These are phyloP conservation scores for Wickerhamiella hasegawae DNA, from an alignment of 805 yeast genomes.

Conservation along the genomic window DNA sequence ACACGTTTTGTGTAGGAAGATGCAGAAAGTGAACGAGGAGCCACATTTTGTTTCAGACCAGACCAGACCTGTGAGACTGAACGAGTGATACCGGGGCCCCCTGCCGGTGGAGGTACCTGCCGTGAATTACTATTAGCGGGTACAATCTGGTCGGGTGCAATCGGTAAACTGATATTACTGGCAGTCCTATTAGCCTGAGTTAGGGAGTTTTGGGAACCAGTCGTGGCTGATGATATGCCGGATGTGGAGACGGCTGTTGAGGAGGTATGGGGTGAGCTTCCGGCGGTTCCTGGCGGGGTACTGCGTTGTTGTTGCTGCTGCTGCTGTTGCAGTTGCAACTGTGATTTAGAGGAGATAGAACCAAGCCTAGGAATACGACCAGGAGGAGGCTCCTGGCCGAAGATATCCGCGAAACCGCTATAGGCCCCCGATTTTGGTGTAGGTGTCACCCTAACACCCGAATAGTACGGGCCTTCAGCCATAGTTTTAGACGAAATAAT, in stretches of 20 bases:
- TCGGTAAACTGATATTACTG: too few species aligned
- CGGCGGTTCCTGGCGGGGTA: neutral
- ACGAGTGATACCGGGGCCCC: slow-evolving; percentile 8
- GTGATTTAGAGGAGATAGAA: too few species aligned
- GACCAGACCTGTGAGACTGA: slow-evolving; percentile 13
- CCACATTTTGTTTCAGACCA: slow-evolving; percentile 12
- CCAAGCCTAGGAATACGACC: slow-evolving; percentile 19
- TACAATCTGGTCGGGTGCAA: too few species aligned
- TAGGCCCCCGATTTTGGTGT: slow-evolving; percentile 7
- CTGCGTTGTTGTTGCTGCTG: too few species aligned
- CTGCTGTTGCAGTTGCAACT: too few species aligned
- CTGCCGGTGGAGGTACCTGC: too few species aligned
- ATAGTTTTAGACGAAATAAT: neutral
- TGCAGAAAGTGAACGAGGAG: neutral
- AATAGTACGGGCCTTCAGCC: slow-evolving; percentile 5
- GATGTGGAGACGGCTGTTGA: neutral
- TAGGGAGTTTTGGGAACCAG: neutral
- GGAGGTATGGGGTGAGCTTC: slow-evolving; percentile 1
- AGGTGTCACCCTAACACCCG: slow-evolving; percentile 3
- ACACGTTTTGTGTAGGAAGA: neutral
- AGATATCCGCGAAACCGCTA: slow-evolving; percentile 21
- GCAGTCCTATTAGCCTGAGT: neutral
- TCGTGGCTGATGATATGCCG: neutral
- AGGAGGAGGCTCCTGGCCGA: slow-evolving; percentile 23
- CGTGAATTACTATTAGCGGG: too few species aligned